Percentiles rank a stretch among this genome's conserved stretches.
These are phyloP conservation scores for Xylariales sp. DNA, from an alignment of 2,329 filamentous ascomycete genomes.

Conservation along the genomic window DNA sequence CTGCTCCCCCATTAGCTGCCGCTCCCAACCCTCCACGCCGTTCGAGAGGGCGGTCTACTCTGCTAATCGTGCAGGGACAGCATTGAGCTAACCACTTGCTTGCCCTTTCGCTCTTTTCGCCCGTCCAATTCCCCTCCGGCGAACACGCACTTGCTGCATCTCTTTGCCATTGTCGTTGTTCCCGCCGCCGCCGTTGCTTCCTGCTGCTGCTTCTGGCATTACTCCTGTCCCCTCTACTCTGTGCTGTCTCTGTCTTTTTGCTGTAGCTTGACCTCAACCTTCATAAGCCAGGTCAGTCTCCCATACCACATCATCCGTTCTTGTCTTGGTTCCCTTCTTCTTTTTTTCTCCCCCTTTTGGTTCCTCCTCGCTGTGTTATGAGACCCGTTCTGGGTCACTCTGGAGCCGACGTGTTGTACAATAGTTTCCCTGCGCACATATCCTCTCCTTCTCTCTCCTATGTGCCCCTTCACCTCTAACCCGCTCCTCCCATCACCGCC, in stretches of 20 bases:
- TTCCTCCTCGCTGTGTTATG: conserved; percentile 19
- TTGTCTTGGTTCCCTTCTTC: conserved; percentile 14
- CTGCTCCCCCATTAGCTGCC: conserved; percentile 25
- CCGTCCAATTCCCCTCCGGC: conserved; percentile 22
- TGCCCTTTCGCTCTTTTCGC: conserved; percentile 14
- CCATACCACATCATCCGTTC: conserved; percentile 13
- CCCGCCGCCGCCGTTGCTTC: too few relatives aligned
- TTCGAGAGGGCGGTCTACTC: conserved; percentile 25
- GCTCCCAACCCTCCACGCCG: conserved; percentile 23
- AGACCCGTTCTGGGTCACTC: conserved; percentile 31
- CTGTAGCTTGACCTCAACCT: conserved; percentile 19
- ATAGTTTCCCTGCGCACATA: conserved; percentile 16
- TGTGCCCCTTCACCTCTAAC: conserved; percentile 17
- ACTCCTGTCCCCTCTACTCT: too few relatives aligned
- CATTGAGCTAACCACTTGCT: conserved; percentile 21
- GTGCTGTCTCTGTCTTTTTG: conserved; percentile 1
- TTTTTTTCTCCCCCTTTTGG: conserved; percentile 12
- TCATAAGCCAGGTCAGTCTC: conserved; percentile 30
- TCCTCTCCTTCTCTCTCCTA: conserved; percentile 15
- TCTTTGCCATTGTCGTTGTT: conserved; percentile 18
- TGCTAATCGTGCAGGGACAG: conserved; percentile 19
- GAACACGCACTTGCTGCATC: conserved; percentile 28
- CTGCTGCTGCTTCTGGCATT: too few relatives aligned
- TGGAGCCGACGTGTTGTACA: conserved; percentile 28
- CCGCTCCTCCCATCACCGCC: conserved; percentile 20